Conservation (phyloP, 2,329 filamentous ascomycete species). For the Pestalotiopsis sp. region DNA sequence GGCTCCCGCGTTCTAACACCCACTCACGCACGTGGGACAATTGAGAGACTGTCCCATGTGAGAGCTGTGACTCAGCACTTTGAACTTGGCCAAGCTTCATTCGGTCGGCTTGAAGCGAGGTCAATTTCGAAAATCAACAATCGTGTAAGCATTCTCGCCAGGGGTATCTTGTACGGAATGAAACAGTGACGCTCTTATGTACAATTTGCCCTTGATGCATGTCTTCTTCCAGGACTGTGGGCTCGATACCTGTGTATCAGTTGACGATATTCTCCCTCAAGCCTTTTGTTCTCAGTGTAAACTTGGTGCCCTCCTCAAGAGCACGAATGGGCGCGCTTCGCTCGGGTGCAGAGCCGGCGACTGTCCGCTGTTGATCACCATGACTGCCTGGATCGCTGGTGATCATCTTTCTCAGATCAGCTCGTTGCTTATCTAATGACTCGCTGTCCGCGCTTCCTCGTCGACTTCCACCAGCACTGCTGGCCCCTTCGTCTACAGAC, state of each 20-base stretch:
- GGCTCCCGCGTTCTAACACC: no score
- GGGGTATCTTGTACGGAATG: not conserved
- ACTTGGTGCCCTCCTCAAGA: slow-evolving; percentile 45
- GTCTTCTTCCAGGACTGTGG: not conserved
- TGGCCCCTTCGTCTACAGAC: slow-evolving; percentile 36
- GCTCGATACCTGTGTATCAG: not conserved
- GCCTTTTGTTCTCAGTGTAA: slow-evolving; percentile 57
- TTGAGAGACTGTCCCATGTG: no score
- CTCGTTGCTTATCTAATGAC: slow-evolving; percentile 36
- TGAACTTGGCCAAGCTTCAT: no score
- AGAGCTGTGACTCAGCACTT: no score
- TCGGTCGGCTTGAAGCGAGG: no score
- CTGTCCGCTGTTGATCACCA: slow-evolving; percentile 7
- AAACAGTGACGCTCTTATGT: not conserved
- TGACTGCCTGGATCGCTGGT: slow-evolving; percentile 24
- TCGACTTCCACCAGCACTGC: slow-evolving; percentile 35
- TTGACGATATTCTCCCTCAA: slow-evolving; percentile 47
- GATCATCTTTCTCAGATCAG: slow-evolving; percentile 40
- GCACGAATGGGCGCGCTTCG: slow-evolving; percentile 30
- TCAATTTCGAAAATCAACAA: no score
- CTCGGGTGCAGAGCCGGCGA: not conserved
- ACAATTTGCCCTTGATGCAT: not conserved
- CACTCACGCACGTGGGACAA: no score
- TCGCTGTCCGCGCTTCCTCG: slow-evolving; percentile 33
- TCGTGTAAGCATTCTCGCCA: not conserved